Evolutionary conservation across 208 protist genomes (phyloP), one percentile per base, ranked within the genome.

Genomic region (Crithidia fasciculata): DNA sequence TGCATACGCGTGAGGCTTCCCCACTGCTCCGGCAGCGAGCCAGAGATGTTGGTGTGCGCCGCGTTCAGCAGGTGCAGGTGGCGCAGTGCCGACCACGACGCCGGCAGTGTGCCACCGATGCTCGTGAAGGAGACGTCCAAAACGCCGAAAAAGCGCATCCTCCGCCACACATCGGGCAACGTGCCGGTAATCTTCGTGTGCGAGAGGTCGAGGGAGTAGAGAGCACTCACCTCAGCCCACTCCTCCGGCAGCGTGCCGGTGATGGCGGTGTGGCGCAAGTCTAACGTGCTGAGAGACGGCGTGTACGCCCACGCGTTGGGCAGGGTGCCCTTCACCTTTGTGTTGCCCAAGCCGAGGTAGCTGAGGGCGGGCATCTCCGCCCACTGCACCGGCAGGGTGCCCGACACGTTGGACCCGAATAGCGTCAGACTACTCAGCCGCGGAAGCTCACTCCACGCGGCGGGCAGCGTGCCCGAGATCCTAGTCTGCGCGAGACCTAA

Each of bases 341-440:
- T 66, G n/a, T 52, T 13, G 43, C 7, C 4, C 13, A 66, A 12
- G 19, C 3, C 4, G 19, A 66, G 60, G 8, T 54, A 4, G 28
- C 7, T 10, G 13, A 66, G 60, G 2, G 2, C 5, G 4, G 12
- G 13, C 62, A 57, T 55, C 28, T 18, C 8, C 15, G 10, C 16
- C 62, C 62, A 68, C 62, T 43, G n/a, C 13, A 36, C 43, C 10
- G 62, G 62, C 45, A 68, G 49, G 5, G 60, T 66, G 16, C 60
- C 60, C 4, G 60, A 39, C 12, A 66, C 15, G 8, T 39, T 5
- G 16, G 60, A 54, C 5, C 28, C 19, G 8, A 10, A 9, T 16
- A 66, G 19, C 4, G 18, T 8, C 3, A 66, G 8, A 0, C n/a
- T 19, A 5, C 50, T 8, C 50, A 55, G 15, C 8, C 6, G 6